Conservation (phyloP, 2,329 filamentous ascomycete species). For the Colletotrichum sp. region DNA sequence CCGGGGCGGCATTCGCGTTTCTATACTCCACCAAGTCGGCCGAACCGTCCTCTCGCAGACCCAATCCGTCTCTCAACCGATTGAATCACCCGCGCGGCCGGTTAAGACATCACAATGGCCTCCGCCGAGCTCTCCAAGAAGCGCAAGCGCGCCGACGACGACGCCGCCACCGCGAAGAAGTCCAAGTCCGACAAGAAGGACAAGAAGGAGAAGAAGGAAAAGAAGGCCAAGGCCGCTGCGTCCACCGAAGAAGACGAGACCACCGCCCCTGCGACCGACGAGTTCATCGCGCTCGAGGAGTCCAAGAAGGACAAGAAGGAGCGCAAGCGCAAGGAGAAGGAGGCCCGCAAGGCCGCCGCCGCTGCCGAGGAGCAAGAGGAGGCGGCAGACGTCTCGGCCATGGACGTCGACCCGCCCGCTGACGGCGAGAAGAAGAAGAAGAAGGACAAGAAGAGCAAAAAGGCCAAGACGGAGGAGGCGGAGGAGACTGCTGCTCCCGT, state of each 20-base stretch:
- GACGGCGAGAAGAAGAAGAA: slow-evolving; percentile 30
- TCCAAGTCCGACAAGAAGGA: slow-evolving; percentile 28
- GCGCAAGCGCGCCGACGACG: slow-evolving; percentile 27
- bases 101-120: neutral
- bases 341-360: slow-evolving; percentile 15
- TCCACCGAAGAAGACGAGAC: neutral
- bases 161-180: slow-evolving; percentile 24
- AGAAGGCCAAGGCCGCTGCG: neutral
- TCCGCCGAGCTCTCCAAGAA: slow-evolving; percentile 24
- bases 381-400: neutral
- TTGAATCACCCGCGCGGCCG: neutral
- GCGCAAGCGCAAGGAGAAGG: slow-evolving; percentile 30
- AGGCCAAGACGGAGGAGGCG: slow-evolving; percentile 24
- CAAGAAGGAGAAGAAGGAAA: slow-evolving; percentile 26
- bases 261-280: neutral
- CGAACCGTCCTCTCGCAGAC: too few relatives aligned
- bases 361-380: neutral
- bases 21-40: too few relatives aligned
- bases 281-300: slow-evolving; percentile 19
- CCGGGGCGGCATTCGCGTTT: neutral
- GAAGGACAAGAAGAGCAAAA: slow-evolving; percentile 26
- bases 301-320: slow-evolving; percentile 29
- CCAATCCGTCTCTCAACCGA: too few relatives aligned
- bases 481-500: slow-evolving; percentile 21
- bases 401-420: slow-evolving; percentile 12